Percentiles rank a stretch among this genome's conserved stretches.
Conservation (phyloP, 805 yeast species). For the Blastobotrys americana region DNA sequence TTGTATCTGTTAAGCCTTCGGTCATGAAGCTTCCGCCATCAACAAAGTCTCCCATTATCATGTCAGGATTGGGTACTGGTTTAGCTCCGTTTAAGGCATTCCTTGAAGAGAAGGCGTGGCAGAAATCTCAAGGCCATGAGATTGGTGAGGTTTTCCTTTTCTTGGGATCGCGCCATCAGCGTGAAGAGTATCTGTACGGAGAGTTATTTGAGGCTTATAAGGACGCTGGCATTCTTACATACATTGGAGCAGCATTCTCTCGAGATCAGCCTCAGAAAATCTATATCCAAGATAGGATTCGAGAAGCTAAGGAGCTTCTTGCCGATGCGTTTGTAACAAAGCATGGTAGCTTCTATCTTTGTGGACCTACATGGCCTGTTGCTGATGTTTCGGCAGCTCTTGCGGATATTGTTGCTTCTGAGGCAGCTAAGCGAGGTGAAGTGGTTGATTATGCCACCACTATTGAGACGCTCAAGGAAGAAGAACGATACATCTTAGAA, state of each 20-base stretch:
- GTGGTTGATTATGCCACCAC: constrained; percentile 66
- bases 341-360: constrained; percentile 85
- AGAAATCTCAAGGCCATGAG: constrained; percentile 76
- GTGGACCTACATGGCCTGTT: constrained; percentile 99
- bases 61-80: constrained; percentile 98
- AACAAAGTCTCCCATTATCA: constrained; percentile 81
- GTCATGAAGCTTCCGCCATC: constrained; percentile 92
- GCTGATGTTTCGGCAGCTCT: constrained; percentile 91
- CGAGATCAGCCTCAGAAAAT: constrained; percentile 95
- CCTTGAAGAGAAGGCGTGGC: constrained; percentile 92
- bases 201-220: constrained; percentile 96
- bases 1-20: constrained; percentile 91
- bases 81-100: constrained; percentile 98
- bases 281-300: constrained; percentile 89
- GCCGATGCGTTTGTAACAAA: constrained; percentile 71
- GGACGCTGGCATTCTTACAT: constrained; percentile 86
- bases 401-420: constrained; percentile 67
- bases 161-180: constrained; percentile 91
- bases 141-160: constrained; percentile 84
- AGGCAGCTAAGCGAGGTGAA: constrained; percentile 61
- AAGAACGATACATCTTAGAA: constrained; percentile 85
- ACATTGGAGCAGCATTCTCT: constrained; percentile 95
- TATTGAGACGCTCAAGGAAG: constrained; percentile 90
- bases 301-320: constrained; percentile 64
- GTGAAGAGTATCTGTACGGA: constrained; percentile 92